These are phyloP conservation scores for Verruconis gallopava DNA, from an alignment of 2,329 filamentous ascomycete genomes.

Conservation along the genomic window DNA sequence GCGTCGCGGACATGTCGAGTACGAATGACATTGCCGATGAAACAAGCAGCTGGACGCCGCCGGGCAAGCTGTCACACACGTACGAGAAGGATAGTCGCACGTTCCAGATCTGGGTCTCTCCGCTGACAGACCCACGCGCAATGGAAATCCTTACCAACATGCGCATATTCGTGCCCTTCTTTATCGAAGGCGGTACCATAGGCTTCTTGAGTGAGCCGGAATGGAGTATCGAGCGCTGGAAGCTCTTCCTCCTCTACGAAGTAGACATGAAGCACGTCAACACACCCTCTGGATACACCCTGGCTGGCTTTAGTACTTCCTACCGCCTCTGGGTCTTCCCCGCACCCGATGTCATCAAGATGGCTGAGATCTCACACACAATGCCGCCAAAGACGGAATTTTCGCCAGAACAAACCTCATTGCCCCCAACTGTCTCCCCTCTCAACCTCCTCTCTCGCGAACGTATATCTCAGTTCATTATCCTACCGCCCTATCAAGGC, in stretches of 20 bases:
- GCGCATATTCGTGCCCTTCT: slow-evolving; percentile 72
- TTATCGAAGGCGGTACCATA: slow-evolving; percentile 83
- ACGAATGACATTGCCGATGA: slow-evolving; percentile 25
- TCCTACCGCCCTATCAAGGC: slow-evolving; percentile 76
- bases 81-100: slow-evolving; percentile 45
- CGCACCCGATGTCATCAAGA: slow-evolving; percentile 27
- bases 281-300: slow-evolving; percentile 43
- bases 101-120: slow-evolving; percentile 79
- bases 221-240: slow-evolving; percentile 70
- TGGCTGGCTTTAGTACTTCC: slow-evolving; percentile 81
- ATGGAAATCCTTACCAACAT: slow-evolving; percentile 63
- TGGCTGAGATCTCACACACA: slow-evolving; percentile 20
- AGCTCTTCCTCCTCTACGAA: slow-evolving; percentile 61
- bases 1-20: slow-evolving; percentile 42
- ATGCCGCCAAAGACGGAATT: slow-evolving; percentile 7
- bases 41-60: slow-evolving; percentile 46
- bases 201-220: slow-evolving; percentile 57
- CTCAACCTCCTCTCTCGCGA: slow-evolving; percentile 60
- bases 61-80: slow-evolving; percentile 56
- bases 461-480: slow-evolving; percentile 84
- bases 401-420: neutral
- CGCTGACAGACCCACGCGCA: slow-evolving; percentile 55
- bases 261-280: slow-evolving; percentile 1
- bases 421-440: slow-evolving; percentile 3
- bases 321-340: slow-evolving; percentile 69